Evolutionary conservation across 1,284 basidiomycete species (phyloP), one percentile per base, ranked within the genome.

Genomic region (Rhodotorula sp.): DNA sequence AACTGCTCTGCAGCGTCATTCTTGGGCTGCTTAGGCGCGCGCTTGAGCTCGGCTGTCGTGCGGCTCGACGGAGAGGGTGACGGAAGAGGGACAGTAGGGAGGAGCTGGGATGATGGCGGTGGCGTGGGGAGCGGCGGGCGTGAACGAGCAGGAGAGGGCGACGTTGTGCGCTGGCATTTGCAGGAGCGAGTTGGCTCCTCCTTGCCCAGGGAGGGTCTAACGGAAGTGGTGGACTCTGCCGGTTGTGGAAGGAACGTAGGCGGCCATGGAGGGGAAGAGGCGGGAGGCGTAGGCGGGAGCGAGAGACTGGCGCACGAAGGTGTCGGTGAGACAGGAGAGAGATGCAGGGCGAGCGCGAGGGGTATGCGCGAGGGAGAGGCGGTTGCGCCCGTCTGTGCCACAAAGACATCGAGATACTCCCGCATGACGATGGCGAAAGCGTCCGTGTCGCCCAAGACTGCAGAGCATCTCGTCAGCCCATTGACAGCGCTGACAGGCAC

Each of bases 381-480:
- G 16, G 17, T 48, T 19, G 48, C 16, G 7, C 14, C 17, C 48
- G 17, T 2, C 14, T 16, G 7, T 16, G 49, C 8, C 13, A 41
- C 27, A 19, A 61, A 41, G 1, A 2, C 23, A 16, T 46, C 27
- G 48, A 66, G 65, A 14, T 41, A 27, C 45, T 48, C 52, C 45
- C 10, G 19, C 34, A 61, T 54, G 7, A 46, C 21, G 2, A 12
- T 2, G 0, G 65, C 58, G 7, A 61, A 66, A 21, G 7, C 21
- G 17, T 66, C 59, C 16, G 58, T 55, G 9, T 66, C 65, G 42
- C 65, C 65, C 2, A 61, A 19, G 44, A 66, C 65, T 66, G 42
- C 19, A 34, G 19, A 17, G 8, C 41, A 7, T 12, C 27, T 9
- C 0, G 8, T 45, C 53, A 34, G 25, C 5, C 13, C 13, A 16